Evolutionary conservation across 2,329 filamentous ascomycete species (phyloP), one percentile per base, ranked within the genome.

Genomic region (Phialophora tarda): DNA sequence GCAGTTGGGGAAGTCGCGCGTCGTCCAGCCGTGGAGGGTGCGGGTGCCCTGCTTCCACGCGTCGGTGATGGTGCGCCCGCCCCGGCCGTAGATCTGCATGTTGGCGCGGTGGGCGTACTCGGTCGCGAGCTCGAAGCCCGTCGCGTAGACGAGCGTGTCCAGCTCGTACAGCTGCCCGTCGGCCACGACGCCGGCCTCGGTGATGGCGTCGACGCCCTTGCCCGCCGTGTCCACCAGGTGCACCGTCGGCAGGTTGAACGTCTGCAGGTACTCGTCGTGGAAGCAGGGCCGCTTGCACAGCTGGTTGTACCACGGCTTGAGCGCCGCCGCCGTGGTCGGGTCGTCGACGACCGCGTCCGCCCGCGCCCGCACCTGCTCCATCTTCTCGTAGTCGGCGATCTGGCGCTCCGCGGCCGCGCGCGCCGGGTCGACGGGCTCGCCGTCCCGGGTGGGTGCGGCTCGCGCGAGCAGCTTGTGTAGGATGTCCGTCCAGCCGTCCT

Each of bases 211-310:
- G 2, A 87, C 74, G 6, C 86, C 85, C 67, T 81, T 79, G 4
- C 84, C 85, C 32, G 84, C 75, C 0, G 86, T 89, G 73, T 90
- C 85, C 17, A 90, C 78, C 0, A 90, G 82, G 5, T 81, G 79
- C 3, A 90, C 87, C 70, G 87, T 83, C 0, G 80, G 75, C 32
- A 73, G 73, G 75, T 90, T 90, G 81, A 89, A 90, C 0, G 82
- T 71, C 2, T 79, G 72, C 0, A 89, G 80, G 71, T 87, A 89
- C 4, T 82, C 80, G 71, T 89, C 85, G 75, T 86, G 85, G 75
- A 88, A 89, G 48, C 79, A 83, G 0, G 87, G 86, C 0, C 88
- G 82, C 74, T 90, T 90, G 78, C 88, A 90, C 82, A 84, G 88
- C 0, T 77, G 76, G 0, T 84, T 82, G 72, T 89, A 90, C 84